Evolutionary conservation across 805 yeast species (phyloP), one percentile per base, ranked within the genome.

Genomic region (Wickerhamiella hasegawae): DNA sequence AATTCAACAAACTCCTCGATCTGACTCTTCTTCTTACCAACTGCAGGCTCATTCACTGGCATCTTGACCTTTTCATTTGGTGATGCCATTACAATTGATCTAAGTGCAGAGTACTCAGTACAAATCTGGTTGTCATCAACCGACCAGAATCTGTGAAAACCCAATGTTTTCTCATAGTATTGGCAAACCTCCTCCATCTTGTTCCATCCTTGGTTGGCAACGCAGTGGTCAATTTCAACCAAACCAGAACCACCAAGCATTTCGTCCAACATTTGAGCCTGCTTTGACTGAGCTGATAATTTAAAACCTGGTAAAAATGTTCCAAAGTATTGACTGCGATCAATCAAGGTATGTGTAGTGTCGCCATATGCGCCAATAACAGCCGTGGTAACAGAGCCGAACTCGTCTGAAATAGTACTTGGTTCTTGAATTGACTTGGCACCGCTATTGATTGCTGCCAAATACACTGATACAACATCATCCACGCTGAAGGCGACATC

Each of bases 11-110:
- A 82, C 54, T 82, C 94, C 54, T 81, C 92, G 40, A 82, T 76
- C 50, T 82, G 94, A 3, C 85, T 73, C 48, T 63, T 70, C 50
- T 67, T 66, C 28, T 59, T 52, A 1, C 85, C 82, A 33, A 60
- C 52, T 0, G 83, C 87, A 0, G 94, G 94, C 53, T 82, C 92
- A 54, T 81, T 82, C 33, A 82, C 68, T 12, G 94, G 93, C 72
- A 82, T 73, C 52, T 79, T 78, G 43, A 80, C 67, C 27, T 48
- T 53, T 12, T 76, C 80, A 44, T 73, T 69, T 11, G 63, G 58
- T 5, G 79, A 71, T 0, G 85, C 70, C 84, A 82, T 76, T 11
- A 82, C 93, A 18, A 73, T 68, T 10, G 92, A 76, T 36, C 69
- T 63, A 37, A 81, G 65, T 0, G 90, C 79, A 2, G 84, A 69